phyloP scores from a whole-genome alignment of 257 asterid genomes.

The Nicotiana attenuata region DNA sequence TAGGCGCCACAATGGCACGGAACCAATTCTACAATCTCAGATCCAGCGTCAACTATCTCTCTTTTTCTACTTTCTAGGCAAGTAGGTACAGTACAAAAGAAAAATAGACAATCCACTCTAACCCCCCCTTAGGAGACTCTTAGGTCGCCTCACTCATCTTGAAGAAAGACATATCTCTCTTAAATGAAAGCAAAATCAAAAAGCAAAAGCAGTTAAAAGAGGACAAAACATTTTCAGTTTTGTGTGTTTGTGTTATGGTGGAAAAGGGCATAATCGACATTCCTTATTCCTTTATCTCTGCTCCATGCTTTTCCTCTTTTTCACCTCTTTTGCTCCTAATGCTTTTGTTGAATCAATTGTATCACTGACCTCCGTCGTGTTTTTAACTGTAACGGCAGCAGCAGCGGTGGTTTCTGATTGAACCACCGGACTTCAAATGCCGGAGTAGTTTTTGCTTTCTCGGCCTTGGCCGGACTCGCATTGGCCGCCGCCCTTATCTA shows the following conservation, averaged over 20 bases:
- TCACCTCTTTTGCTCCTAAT: background rate
- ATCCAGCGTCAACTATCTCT: background rate
- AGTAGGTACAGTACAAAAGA: conserved; percentile 28
- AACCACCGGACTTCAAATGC: conserved; percentile 40
- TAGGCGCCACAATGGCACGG: background rate
- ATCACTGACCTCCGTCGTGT: background rate
- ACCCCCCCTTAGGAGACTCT: background rate
- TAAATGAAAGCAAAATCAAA: background rate
- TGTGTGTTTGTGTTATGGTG: background rate
- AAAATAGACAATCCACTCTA: conserved; percentile 11
- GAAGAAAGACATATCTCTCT: background rate
- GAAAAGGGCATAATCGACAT: background rate
- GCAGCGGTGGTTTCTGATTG: conserved; percentile 23
- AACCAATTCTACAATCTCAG: background rate
- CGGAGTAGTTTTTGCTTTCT: conserved; percentile 46
- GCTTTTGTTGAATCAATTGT: conserved; percentile 29
- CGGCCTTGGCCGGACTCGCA: conserved; percentile 67
- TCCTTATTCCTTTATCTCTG: background rate
- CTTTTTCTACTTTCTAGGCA: conserved; percentile 10
- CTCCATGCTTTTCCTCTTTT: conserved; percentile 17
- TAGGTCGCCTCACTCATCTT: background rate
- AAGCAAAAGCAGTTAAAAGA: background rate
- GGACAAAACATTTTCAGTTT: background rate
- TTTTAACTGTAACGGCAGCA: conserved; percentile 1
- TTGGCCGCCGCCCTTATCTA: conserved; percentile 64